phyloP scores from a whole-genome alignment of 139 green algal genomes.

The Auxenochlorella pyrenoidosa region DNA sequence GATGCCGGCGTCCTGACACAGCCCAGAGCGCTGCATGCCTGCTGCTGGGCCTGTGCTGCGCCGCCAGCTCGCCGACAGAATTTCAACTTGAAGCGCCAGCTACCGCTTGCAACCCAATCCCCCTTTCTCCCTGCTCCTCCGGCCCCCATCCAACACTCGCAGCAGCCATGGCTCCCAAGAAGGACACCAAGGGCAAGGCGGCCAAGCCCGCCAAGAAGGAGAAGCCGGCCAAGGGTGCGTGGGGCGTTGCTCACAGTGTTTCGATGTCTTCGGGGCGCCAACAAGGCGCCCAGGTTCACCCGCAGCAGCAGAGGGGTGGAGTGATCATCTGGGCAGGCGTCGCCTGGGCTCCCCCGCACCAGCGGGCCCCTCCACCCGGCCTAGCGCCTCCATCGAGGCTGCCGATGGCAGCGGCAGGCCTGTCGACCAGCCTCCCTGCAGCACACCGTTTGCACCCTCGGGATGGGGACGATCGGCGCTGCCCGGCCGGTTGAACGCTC shows the following conservation, averaged over 20 bases:
- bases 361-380: no score
- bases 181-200: slow-evolving; percentile 14
- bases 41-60: not conserved
- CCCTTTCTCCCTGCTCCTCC: not conserved
- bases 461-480: no score
- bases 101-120: not conserved
- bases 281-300: not conserved
- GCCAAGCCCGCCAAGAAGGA: slow-evolving; percentile 27
- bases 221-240: slow-evolving; percentile 37
- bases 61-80: not conserved
- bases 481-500: no score
- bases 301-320: not conserved
- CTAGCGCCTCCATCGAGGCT: not conserved
- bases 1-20: not conserved
- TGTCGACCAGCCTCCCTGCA: no score
- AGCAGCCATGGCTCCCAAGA: slow-evolving; percentile 36
- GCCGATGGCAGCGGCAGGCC: no score
- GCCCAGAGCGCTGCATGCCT: not conserved
- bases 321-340: not conserved
- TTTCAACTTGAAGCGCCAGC: not conserved
- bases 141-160: not conserved
- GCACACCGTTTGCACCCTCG: no score
- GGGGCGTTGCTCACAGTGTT: not conserved
- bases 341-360: no score
- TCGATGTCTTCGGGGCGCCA: not conserved